phyloP scores from a whole-genome alignment of 306 rosid genomes.

The Sindora glabra region DNA sequence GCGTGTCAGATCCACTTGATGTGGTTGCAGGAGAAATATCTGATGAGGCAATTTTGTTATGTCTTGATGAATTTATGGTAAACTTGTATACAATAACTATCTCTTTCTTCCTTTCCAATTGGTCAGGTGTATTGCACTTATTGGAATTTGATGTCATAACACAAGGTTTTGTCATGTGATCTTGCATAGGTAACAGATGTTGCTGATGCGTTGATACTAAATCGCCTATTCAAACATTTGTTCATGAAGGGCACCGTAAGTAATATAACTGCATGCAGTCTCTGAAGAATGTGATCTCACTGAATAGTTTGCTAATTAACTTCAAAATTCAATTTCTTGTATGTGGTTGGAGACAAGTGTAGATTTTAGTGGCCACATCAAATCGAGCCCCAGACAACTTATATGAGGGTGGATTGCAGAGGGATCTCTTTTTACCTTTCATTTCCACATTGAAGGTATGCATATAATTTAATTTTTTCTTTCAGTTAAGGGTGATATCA shows the following conservation, averaged over 20 bases:
- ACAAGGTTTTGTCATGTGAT: conserved; percentile 12
- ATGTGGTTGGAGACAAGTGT: conserved; percentile 32
- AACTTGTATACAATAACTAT: background rate
- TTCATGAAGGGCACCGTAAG: conserved; percentile 80
- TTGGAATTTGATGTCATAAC: conserved; percentile 12
- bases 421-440: conserved; percentile 93
- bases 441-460: conserved; percentile 75
- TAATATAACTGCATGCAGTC: conserved; percentile 13
- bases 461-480: background rate
- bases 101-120: background rate
- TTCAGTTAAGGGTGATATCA: background rate
- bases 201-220: conserved; percentile 90
- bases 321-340: conserved; percentile 5
- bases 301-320: conserved; percentile 14
- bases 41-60: conserved; percentile 78
- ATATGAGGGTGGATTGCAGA: conserved; percentile 93
- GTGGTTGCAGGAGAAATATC: conserved; percentile 86
- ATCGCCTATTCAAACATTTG: conserved; percentile 74
- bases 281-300: background rate
- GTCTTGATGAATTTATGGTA: conserved; percentile 99
- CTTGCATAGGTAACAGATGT: conserved; percentile 79
- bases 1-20: conserved; percentile 92
- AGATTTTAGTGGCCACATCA: conserved; percentile 93
- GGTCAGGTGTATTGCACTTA: background rate
- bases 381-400: conserved; percentile 93